These are phyloP conservation scores for Picea sitchensis DNA, from an alignment of 75 land plant genomes.

Conservation along the genomic window DNA sequence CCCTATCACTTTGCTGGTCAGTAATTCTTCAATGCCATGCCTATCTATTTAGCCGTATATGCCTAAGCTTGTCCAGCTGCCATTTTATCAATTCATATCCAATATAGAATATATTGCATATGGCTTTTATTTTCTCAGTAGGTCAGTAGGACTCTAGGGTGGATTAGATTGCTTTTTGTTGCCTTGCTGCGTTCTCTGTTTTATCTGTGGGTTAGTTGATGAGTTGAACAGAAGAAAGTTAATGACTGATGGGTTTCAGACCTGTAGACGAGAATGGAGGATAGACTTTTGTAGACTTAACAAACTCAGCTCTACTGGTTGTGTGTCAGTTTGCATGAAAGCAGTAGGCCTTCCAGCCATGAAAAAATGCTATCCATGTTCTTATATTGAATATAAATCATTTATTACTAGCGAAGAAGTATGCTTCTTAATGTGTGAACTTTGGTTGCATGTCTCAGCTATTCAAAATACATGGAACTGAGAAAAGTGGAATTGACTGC, in stretches of 20 bases:
- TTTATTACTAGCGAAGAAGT: neutral
- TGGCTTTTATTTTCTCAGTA: neutral
- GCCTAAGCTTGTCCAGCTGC: neutral
- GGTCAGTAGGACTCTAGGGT: neutral
- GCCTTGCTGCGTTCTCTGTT: neutral
- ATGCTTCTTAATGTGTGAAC: neutral
- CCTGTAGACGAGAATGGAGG: neutral
- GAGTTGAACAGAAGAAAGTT: no score
- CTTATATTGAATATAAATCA: neutral
- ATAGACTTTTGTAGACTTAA: neutral
- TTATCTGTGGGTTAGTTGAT: neutral
- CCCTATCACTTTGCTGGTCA: neutral
- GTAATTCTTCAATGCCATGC: neutral
- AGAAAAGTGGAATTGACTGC: no score
- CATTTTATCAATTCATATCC: neutral
- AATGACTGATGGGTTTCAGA: no score
- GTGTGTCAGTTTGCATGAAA: neutral
- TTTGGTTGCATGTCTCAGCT: no score
- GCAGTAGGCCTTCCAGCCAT: neutral
- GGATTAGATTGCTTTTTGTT: neutral
- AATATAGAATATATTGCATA: neutral
- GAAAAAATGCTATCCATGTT: neutral
- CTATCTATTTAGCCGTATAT: neutral
- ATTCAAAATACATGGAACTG: no score
- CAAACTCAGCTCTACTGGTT: neutral